Conservation (phyloP, 768 basidiomycete genomes). For the Polyporus arcularius region DNA sequence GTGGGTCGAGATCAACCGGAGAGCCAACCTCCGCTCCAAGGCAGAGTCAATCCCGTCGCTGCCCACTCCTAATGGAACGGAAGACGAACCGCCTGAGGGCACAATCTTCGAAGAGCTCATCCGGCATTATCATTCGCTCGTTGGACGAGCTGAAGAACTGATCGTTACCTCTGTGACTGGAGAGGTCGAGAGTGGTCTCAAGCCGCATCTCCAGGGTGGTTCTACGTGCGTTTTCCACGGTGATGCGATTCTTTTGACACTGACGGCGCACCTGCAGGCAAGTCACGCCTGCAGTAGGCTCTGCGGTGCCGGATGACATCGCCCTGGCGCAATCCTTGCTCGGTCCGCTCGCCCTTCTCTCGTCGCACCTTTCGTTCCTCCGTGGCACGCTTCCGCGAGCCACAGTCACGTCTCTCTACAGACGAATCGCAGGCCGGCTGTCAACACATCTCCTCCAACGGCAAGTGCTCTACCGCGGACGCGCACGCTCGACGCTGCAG, state of each 20-base stretch:
- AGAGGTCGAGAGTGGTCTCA: slow-evolving; percentile 79
- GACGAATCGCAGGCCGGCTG: slow-evolving; percentile 68
- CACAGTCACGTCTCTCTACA: slow-evolving; percentile 65
- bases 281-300: slow-evolving; percentile 29
- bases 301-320: slow-evolving; percentile 35
- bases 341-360: slow-evolving; percentile 74
- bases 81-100: slow-evolving; percentile 45
- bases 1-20: slow-evolving; percentile 75
- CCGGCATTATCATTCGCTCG: slow-evolving; percentile 59
- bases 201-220: slow-evolving; percentile 58
- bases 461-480: slow-evolving; percentile 76
- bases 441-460: slow-evolving; percentile 83
- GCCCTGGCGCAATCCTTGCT: slow-evolving; percentile 72
- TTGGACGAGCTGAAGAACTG: slow-evolving; percentile 82
- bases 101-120: slow-evolving; percentile 83
- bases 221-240: slow-evolving; percentile 35
- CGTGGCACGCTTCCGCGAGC: slow-evolving; percentile 61
- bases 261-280: slow-evolving; percentile 16
- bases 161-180: slow-evolving; percentile 78
- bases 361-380: slow-evolving; percentile 75
- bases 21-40: slow-evolving; percentile 56
- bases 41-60: slow-evolving; percentile 51
- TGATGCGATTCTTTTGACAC: neutral
- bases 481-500: slow-evolving; percentile 51
- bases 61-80: slow-evolving; percentile 43